Evolutionary conservation across 148 eudicot species (phyloP), one percentile per base, ranked within the genome.

Genomic region (Spergularia marina): DNA sequence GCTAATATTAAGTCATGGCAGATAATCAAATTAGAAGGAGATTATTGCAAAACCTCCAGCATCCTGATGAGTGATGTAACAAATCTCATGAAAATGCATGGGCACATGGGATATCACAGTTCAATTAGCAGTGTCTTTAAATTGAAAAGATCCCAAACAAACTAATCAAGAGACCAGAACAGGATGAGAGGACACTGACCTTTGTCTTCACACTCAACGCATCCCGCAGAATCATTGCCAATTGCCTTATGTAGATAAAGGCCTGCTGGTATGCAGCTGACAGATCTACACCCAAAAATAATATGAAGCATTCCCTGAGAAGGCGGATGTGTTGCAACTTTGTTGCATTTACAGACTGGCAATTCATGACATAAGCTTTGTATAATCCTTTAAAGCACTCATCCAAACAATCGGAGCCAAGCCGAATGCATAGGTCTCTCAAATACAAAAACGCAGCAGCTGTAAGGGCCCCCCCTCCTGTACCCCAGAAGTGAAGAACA

Each of bases 341-440:
- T 53, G 89, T 72, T 16, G 90, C 89, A 80, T 84, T 95, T 36
- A 92, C 84, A 72, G 83, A 88, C 75, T 89, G 94, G 80, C 98
- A 92, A 70, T 85, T 92, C 83, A 89, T 77, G 52, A 96, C 97
- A 70, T 92, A 96, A 39, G 91, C 91, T 85, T 96, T 96, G 77
- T 96, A 96, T 81, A 92, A 85, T 76, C 99, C 99, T 81, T 82
- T 92, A 36, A 96, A 79, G 88, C 99, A 96, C 77, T 91, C 98
- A 76, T 96, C 93, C 58, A 92, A 60, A 76, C 98, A 91, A 63
- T 92, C 95, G 11, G 99, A 87, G 41, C 99, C 99, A 65, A 96
- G 85, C 55, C 92, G 90, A 57, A 92, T 76, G 73, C 97, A 96
- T 30, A 90, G 77, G 76, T 91, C 96, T 86, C 94, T 87, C 49